These are phyloP conservation scores for Barnettozyma californica DNA, from an alignment of 805 yeast species.

Conservation along the genomic window DNA sequence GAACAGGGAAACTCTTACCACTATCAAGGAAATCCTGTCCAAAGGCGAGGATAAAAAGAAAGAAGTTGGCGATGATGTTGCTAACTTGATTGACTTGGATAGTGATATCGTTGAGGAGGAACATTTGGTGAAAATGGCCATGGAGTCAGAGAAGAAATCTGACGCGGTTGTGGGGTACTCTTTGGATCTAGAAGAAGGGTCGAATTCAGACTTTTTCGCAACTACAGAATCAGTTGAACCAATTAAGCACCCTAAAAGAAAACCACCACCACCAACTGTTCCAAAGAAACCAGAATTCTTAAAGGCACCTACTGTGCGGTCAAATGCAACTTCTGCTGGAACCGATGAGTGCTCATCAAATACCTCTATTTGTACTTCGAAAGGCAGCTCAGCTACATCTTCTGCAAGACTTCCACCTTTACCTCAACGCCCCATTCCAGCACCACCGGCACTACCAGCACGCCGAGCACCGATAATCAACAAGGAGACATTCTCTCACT, in stretches of 20 bases:
- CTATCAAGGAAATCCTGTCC: slow-evolving; percentile 16
- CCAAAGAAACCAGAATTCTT: slow-evolving; percentile 22
- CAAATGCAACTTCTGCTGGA: slow-evolving; percentile 3
- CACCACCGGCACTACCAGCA: slow-evolving; percentile 25
- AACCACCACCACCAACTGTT: slow-evolving; percentile 23
- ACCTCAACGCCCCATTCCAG: slow-evolving; percentile 26
- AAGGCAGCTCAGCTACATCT: not conserved
- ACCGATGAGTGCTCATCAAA: not conserved
- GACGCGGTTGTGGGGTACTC: slow-evolving; percentile 19
- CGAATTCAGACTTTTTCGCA: slow-evolving; percentile 15
- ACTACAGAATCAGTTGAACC: not conserved
- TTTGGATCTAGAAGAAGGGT: slow-evolving; percentile 32
- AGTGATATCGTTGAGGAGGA: slow-evolving; percentile 22
- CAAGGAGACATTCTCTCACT: slow-evolving; percentile 16
- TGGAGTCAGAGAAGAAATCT: slow-evolving; percentile 13
- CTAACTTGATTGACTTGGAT: slow-evolving; percentile 23
- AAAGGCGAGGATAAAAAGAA: slow-evolving; percentile 23
- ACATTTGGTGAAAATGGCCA: slow-evolving; percentile 14
- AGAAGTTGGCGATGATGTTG: slow-evolving; percentile 21
- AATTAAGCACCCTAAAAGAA: slow-evolving; percentile 2
- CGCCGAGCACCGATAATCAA: not conserved
- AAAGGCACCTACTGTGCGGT: slow-evolving; percentile 4
- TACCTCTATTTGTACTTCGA: slow-evolving; percentile 1
- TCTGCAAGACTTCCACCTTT: slow-evolving; percentile 14
- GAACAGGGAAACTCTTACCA: slow-evolving; percentile 38